Percentiles rank a stretch among this genome's conserved stretches.
Conservation (phyloP, 2,329 filamentous ascomycete species). For the Phyllosticta citrichinensis region DNA sequence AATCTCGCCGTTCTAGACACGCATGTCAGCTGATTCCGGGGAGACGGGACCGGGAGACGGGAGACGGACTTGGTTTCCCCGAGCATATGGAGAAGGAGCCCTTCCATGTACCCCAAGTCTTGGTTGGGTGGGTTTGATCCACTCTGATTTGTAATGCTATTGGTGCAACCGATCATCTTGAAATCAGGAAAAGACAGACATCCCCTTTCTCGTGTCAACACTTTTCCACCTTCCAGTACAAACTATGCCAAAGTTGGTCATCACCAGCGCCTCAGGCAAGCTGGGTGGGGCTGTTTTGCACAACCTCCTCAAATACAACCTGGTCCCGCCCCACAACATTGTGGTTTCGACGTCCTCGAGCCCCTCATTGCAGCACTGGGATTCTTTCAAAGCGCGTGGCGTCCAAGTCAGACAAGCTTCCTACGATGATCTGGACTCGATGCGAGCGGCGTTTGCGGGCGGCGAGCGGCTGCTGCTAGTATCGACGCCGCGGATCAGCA, state of each 20-base stretch:
- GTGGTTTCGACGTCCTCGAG: slow-evolving; percentile 23
- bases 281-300: slow-evolving; percentile 34
- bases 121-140: not conserved
- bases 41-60: not conserved
- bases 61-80: not conserved
- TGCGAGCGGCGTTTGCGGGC: slow-evolving; percentile 23
- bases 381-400: slow-evolving; percentile 20
- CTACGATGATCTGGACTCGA: slow-evolving; percentile 2
- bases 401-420: slow-evolving; percentile 25
- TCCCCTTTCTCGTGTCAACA: not conserved
- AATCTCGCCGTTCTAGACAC: not conserved
- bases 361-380: slow-evolving; percentile 16
- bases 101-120: not conserved
- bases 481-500: slow-evolving; percentile 33
- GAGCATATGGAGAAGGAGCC: not conserved
- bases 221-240: not conserved
- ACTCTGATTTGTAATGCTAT: not conserved
- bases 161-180: not conserved
- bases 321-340: slow-evolving; percentile 28
- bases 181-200: slow-evolving; percentile 3
- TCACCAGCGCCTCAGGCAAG: slow-evolving; percentile 37
- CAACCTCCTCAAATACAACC: slow-evolving; percentile 32
- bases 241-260: slow-evolving; percentile 19
- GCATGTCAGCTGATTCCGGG: not conserved
- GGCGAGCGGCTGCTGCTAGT: slow-evolving; percentile 36